Conservation (phyloP, 139 green algal genomes). For the Monoraphidium neglectum region DNA sequence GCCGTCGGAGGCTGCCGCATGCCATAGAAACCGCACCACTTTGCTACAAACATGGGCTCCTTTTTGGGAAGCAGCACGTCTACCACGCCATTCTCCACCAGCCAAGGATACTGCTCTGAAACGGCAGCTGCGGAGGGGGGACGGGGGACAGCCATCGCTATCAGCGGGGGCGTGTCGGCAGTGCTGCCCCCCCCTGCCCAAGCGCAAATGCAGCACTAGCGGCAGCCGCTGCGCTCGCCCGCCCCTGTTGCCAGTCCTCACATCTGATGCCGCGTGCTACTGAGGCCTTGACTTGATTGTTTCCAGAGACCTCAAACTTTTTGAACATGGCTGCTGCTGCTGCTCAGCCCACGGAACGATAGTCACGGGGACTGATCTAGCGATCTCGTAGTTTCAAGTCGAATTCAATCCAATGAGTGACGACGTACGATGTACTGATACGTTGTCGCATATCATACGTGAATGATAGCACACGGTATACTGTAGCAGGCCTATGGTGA, state of each 20-base stretch:
- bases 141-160: no score
- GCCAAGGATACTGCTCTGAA: conserved; percentile 82
- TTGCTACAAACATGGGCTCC: conserved; percentile 81
- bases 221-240: neutral
- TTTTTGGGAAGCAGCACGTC: conserved; percentile 98
- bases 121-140: conserved; percentile 73
- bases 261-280: conserved; percentile 84
- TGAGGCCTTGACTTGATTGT: conserved; percentile 86
- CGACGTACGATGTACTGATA: no score
- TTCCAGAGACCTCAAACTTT: conserved; percentile 70
- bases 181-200: neutral
- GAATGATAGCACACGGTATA: no score
- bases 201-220: neutral
- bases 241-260: conserved; percentile 33
- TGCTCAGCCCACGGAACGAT: no score
- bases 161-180: no score
- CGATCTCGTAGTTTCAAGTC: no score
- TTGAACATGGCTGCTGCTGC: conserved; percentile 53
- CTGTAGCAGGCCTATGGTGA: no score
- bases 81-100: conserved; percentile 81
- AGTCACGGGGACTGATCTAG: no score
- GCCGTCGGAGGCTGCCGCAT: neutral
- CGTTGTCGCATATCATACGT: no score
- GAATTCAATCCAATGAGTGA: no score
- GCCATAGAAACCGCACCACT: conserved; percentile 70